Conservation (phyloP, 495 filamentous ascomycete species). For the Talaromyces adpressus region DNA sequence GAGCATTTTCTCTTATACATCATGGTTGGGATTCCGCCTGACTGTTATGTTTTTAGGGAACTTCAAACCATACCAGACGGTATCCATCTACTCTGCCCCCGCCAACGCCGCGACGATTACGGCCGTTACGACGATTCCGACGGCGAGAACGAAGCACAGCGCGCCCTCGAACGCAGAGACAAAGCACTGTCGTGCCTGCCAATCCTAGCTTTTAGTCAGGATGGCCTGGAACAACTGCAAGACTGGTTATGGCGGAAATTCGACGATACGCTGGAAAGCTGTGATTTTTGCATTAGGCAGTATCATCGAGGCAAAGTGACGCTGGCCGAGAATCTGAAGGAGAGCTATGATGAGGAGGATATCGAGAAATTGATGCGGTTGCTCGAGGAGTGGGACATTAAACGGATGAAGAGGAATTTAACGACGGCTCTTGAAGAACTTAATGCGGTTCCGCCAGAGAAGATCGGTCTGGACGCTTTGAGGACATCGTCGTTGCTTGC, state of each 20-base stretch:
- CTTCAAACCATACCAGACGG: constrained; percentile 37
- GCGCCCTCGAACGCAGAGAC: constrained; percentile 47
- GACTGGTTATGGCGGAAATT: constrained; percentile 50
- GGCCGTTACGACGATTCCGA: constrained; percentile 47
- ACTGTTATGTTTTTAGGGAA: constrained; percentile 20
- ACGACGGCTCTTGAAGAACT: constrained; percentile 39
- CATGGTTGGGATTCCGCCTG: neutral
- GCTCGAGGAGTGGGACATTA: constrained; percentile 52
- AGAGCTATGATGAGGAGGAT: constrained; percentile 57
- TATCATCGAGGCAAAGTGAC: constrained; percentile 69
- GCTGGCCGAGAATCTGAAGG: constrained; percentile 53
- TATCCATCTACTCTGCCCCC: constrained; percentile 44
- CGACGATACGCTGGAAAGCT: constrained; percentile 52
- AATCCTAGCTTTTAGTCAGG: constrained; percentile 58
- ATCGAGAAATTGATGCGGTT: constrained; percentile 47
- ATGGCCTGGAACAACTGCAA: constrained; percentile 52
- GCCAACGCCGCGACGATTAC: constrained; percentile 39
- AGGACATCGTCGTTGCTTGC: constrained; percentile 46
- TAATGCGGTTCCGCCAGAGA: constrained; percentile 35
- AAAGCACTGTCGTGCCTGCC: constrained; percentile 56
- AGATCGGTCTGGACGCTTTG: constrained; percentile 42
- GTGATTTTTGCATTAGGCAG: constrained; percentile 71
- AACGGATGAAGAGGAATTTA: constrained; percentile 55
- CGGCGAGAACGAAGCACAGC: constrained; percentile 28
- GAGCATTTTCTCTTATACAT: constrained; percentile 9